phyloP scores from a whole-genome alignment of 2,329 filamentous ascomycete species.

The Pezizomycotina sp. region DNA sequence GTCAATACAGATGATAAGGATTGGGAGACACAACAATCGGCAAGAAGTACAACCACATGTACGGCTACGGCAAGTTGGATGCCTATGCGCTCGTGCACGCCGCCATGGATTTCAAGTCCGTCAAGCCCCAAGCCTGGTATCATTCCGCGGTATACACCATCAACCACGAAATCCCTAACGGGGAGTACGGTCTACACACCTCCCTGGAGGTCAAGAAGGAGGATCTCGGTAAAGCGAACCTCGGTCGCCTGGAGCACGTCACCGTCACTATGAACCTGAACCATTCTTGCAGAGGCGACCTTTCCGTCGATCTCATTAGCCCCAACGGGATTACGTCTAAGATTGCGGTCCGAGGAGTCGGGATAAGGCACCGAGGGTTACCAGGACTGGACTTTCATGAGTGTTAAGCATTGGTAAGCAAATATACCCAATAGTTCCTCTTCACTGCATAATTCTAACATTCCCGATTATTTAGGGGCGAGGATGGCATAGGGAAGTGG shows the following conservation, averaged over 20 bases:
- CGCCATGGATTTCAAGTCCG: constrained; percentile 68
- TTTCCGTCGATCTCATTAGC: constrained; percentile 82
- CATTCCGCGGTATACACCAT: constrained; percentile 90
- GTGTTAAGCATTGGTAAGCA: constrained; percentile 77
- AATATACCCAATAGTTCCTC: background rate
- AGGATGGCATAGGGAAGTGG: constrained; percentile 76
- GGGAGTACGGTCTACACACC: constrained; percentile 59
- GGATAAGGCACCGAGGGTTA: constrained; percentile 59
- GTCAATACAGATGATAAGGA: constrained; percentile 56
- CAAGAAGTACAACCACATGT: constrained; percentile 82
- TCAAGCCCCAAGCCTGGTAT: constrained; percentile 92
- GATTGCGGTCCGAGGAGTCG: constrained; percentile 55
- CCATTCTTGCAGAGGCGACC: constrained; percentile 71
- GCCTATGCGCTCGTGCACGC: constrained; percentile 68
- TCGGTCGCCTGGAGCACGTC: constrained; percentile 80
- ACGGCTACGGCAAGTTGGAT: constrained; percentile 90
- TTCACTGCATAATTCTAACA: constrained; percentile 27
- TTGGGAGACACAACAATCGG: constrained; percentile 70
- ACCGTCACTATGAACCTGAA: constrained; percentile 95
- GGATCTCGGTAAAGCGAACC: constrained; percentile 65
- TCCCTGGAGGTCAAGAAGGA: constrained; percentile 67
- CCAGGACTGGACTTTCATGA: constrained; percentile 97
- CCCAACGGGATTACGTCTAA: constrained; percentile 69
- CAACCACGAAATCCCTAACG: constrained; percentile 70
- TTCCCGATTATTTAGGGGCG: constrained; percentile 50